A percentile compares a stretch with the other conserved stretches of the same genome.
phyloP scores from a whole-genome alignment of 1,284 basidiomycete species.

The Laetiporus sulphureus region DNA sequence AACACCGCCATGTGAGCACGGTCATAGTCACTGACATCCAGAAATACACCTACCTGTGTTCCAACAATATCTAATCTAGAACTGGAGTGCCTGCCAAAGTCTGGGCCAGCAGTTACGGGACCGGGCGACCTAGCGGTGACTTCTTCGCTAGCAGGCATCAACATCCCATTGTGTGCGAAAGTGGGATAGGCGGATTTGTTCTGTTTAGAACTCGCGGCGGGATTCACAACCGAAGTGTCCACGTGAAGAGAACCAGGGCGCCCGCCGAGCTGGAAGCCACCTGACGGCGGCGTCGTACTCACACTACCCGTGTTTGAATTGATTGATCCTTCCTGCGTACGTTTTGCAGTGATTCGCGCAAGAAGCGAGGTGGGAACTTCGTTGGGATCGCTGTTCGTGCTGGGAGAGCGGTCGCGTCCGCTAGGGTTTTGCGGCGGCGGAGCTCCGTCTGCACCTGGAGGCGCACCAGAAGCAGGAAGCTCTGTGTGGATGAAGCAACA shows the following conservation, averaged over 20 bases:
- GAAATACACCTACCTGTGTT: conserved; percentile 45
- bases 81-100: conserved; percentile 67
- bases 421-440: conserved; percentile 43
- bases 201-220: conserved; percentile 50
- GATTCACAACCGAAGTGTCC: conserved; percentile 61
- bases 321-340: conserved; percentile 39
- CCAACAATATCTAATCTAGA: conserved; percentile 66
- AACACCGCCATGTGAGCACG: conserved; percentile 5
- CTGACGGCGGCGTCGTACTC: conserved; percentile 30
- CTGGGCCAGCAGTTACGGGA: conserved; percentile 75
- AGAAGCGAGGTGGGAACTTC: conserved; percentile 61
- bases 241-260: conserved; percentile 66
- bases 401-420: conserved; percentile 62
- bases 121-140: conserved; percentile 60
- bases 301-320: conserved; percentile 40
- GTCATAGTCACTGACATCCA: conserved; percentile 8
- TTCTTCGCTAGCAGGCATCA: conserved; percentile 58
- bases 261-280: conserved; percentile 32
- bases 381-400: conserved; percentile 72
- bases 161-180: conserved; percentile 64
- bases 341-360: conserved; percentile 64
- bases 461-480: conserved; percentile 54
- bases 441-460: conserved; percentile 40
- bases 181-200: conserved; percentile 80
- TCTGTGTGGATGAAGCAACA: conserved; percentile 90